Percentiles rank a stretch among this genome's conserved stretches.
Conservation (phyloP, 768 basidiomycete genomes). For the Boletellus sp. region DNA sequence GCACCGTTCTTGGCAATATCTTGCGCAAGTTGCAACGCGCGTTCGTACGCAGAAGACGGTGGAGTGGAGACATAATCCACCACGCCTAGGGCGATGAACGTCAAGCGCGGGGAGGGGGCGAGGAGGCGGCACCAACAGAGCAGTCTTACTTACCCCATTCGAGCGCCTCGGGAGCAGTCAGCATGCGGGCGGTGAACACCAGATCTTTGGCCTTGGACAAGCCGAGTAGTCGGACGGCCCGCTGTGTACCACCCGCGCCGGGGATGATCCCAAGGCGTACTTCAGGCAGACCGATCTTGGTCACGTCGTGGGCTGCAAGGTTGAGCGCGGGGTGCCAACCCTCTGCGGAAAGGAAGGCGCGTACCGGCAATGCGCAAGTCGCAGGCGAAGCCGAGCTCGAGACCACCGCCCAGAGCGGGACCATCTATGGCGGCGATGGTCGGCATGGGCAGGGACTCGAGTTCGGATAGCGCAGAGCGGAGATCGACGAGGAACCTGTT, state of each 20-base stretch:
- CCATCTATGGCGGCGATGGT: conserved; percentile 93
- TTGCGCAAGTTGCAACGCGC: conserved; percentile 65
- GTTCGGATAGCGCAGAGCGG: conserved; percentile 61
- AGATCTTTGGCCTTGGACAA: conserved; percentile 79
- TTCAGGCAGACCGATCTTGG: conserved; percentile 88
- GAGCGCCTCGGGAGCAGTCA: conserved; percentile 65
- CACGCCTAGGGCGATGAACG: conserved; percentile 55
- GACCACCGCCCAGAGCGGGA: conserved; percentile 88
- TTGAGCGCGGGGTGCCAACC: not conserved
- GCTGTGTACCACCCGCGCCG: conserved; percentile 87
- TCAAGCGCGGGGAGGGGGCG: not conserved
- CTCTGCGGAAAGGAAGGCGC: conserved; percentile 14
- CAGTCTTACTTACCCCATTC: conserved; percentile 52
- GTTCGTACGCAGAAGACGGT: conserved; percentile 60
- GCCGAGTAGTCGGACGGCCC: conserved; percentile 73
- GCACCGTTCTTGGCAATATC: conserved; percentile 65
- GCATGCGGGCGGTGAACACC: conserved; percentile 73
- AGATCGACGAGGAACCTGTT: conserved; percentile 74
- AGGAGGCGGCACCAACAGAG: no score
- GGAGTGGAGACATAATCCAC: conserved; percentile 75
- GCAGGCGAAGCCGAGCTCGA: conserved; percentile 84
- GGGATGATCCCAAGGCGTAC: conserved; percentile 80
- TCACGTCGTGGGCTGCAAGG: conserved; percentile 54
- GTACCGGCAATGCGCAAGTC: conserved; percentile 87
- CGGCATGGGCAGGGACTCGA: conserved; percentile 84